Evolutionary conservation across 805 yeast genomes (phyloP).

Genomic region (Maudiozyma saulgeensis): DNA sequence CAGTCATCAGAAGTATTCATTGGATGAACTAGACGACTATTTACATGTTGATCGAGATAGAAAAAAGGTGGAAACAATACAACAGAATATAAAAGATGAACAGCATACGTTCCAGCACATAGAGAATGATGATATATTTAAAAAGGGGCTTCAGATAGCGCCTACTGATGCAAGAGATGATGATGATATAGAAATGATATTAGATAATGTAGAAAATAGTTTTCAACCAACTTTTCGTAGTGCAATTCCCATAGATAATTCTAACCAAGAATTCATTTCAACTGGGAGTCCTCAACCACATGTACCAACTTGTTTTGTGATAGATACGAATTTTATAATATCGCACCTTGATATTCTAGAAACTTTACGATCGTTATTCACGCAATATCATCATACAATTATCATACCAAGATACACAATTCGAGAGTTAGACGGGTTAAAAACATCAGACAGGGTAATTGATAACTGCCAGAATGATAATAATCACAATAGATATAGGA

Average conservation of each 20-base stretch:
- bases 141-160: too few relatives aligned
- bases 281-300: neutral
- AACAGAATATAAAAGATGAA: too few relatives aligned
- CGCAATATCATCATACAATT: constrained; percentile 38
- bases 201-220: neutral
- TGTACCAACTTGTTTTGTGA: constrained; percentile 38
- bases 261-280: neutral
- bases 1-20: neutral
- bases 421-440: constrained; percentile 76
- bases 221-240: neutral
- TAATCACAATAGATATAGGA: neutral
- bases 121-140: neutral
- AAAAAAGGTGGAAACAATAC: too few relatives aligned
- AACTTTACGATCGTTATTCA: constrained; percentile 35
- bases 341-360: constrained; percentile 56
- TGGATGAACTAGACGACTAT: neutral
- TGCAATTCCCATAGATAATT: neutral
- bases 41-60: neutral
- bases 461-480: too few relatives aligned
- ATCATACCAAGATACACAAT: constrained; percentile 65
- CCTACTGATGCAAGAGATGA: neutral
- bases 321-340: constrained; percentile 78
- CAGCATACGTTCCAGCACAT: neutral
- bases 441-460: constrained; percentile 18
- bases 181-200: neutral